Conservation (phyloP, 768 basidiomycete species). For the Serendipita sp. region DNA sequence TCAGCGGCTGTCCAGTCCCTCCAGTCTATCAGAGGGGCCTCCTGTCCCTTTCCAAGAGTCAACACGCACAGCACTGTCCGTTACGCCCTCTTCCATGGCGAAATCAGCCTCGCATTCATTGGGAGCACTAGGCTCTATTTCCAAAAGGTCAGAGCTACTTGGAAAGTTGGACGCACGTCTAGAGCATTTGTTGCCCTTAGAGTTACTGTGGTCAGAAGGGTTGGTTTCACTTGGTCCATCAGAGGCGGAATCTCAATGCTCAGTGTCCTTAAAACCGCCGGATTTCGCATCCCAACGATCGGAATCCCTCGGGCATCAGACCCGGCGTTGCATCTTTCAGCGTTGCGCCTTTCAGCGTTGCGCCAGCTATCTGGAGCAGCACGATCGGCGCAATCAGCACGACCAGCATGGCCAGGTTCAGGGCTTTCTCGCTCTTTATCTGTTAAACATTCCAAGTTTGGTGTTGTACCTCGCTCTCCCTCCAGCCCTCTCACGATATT, state of each 20-base stretch:
- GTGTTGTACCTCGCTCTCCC: no score
- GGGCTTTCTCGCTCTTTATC: background rate
- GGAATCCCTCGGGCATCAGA: background rate
- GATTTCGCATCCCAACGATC: background rate
- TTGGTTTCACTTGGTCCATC: background rate
- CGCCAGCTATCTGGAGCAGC: no score
- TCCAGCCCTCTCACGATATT: background rate
- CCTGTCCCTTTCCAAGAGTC: background rate
- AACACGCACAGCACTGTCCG: background rate
- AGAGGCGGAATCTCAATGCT: background rate
- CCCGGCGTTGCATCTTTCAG: background rate
- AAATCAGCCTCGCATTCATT: background rate
- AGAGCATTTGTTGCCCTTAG: background rate
- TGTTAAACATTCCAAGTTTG: no score
- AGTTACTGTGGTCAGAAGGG: background rate
- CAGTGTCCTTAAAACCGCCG: background rate
- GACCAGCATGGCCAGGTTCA: background rate
- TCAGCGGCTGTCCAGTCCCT: background rate
- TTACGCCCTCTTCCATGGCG: background rate
- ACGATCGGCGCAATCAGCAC: background rate
- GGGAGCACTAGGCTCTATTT: background rate
- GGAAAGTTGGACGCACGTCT: background rate
- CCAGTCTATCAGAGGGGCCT: background rate
- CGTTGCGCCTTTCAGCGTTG: background rate
- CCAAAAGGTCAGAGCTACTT: background rate